Conservation (phyloP, 2,329 filamentous ascomycete genomes). For the Trichoderma polysporum region DNA sequence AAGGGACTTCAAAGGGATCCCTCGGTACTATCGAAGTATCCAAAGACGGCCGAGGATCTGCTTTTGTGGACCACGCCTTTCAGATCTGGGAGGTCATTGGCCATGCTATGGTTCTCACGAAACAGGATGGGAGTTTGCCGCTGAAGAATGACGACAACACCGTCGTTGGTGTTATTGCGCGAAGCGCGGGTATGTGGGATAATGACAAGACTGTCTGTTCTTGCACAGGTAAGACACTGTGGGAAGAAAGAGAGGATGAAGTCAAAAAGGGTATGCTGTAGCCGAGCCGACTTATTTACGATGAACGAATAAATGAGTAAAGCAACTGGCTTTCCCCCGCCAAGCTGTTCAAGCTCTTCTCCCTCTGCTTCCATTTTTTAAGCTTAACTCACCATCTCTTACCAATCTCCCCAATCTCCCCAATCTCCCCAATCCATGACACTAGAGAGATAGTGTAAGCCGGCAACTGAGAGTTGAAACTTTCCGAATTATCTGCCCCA, state of each 20-base stretch:
- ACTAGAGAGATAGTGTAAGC: background rate
- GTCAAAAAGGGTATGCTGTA: conserved; percentile 86
- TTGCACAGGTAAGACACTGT: conserved; percentile 95
- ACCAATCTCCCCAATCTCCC: background rate
- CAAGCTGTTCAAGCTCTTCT: background rate
- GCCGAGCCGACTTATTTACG: conserved; percentile 6
- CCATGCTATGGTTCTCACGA: conserved; percentile 83
- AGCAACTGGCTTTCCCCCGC: background rate
- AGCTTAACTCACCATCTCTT: conserved; percentile 6
- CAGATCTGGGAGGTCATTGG: conserved; percentile 97
- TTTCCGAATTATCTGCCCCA: background rate
- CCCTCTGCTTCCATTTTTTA: background rate
- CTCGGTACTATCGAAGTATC: conserved; percentile 77
- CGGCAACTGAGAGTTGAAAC: background rate
- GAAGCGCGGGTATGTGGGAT: conserved; percentile 97
- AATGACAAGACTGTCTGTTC: conserved; percentile 98
- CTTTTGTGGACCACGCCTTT: conserved; percentile 78
- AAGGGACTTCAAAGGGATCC: conserved; percentile 45
- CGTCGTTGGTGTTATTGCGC: conserved; percentile 87
- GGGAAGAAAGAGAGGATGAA: conserved; percentile 94
- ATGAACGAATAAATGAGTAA: background rate
- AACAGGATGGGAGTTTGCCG: conserved; percentile 52
- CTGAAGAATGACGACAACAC: conserved; percentile 78
- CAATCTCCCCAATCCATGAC: background rate
- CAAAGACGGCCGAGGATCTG: conserved; percentile 70